Conservation (phyloP, 768 basidiomycete genomes). For the Hebeloma cylindrosporum region DNA sequence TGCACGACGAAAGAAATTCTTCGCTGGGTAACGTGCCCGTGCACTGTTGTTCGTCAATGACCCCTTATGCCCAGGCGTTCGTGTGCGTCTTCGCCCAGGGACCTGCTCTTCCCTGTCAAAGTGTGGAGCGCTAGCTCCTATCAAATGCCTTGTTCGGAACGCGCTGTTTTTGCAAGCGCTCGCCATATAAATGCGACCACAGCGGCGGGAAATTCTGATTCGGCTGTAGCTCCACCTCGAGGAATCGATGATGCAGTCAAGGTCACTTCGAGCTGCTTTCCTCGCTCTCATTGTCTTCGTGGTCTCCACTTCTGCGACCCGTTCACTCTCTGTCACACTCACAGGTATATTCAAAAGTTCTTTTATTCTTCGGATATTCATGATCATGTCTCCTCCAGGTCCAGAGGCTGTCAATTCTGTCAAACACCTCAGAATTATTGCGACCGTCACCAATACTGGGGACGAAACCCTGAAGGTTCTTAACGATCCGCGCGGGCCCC, state of each 20-base stretch:
- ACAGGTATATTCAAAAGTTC: background rate
- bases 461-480: slow-evolving; percentile 47
- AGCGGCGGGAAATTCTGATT: too few relatives aligned
- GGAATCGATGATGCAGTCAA: slow-evolving; percentile 3
- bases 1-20: too few relatives aligned
- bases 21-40: too few relatives aligned
- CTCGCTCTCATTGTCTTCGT: slow-evolving; percentile 1
- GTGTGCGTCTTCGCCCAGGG: too few relatives aligned
- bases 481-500: slow-evolving; percentile 42
- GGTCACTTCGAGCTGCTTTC: slow-evolving; percentile 1
- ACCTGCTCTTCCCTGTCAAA: too few relatives aligned
- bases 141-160: too few relatives aligned
- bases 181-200: too few relatives aligned
- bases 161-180: too few relatives aligned
- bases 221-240: too few relatives aligned
- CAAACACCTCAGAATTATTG: slow-evolving; percentile 25
- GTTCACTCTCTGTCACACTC: slow-evolving; percentile 3
- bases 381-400: slow-evolving; percentile 4
- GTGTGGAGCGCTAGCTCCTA: too few relatives aligned
- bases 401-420: slow-evolving; percentile 3
- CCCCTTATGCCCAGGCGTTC: too few relatives aligned
- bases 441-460: slow-evolving; percentile 48
- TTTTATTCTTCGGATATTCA: background rate
- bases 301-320: background rate
- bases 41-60: too few relatives aligned